Evolutionary conservation across 352 stramenopile genomes (phyloP).

Genomic region (Globisporangium sylvaticum): DNA sequence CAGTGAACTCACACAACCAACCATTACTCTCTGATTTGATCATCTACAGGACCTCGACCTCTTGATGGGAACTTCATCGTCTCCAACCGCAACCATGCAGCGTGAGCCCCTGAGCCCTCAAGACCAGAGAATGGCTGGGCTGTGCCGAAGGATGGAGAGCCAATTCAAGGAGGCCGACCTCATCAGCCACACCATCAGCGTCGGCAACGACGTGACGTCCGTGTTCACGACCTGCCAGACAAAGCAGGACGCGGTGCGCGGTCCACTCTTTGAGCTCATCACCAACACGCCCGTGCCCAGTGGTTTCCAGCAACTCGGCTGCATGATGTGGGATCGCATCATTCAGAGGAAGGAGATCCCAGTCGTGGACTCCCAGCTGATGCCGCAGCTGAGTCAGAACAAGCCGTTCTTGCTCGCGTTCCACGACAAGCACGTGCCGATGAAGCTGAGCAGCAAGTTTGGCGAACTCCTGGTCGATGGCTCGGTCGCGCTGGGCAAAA

Average conservation of each 20-base stretch:
- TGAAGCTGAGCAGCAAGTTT: neutral
- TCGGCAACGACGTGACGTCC: neutral
- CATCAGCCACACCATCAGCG: neutral
- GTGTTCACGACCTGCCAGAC: conserved; percentile 7
- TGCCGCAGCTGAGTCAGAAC: too few relatives aligned
- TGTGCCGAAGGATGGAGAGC: conserved; percentile 2
- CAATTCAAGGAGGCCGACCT: conserved; percentile 1
- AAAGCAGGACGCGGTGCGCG: neutral
- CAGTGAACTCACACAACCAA: neutral
- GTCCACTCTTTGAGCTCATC: conserved; percentile 8
- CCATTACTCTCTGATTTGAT: neutral
- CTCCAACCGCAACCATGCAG: neutral
- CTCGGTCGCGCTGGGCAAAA: neutral
- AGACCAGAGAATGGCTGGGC: neutral
- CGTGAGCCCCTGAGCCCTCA: neutral
- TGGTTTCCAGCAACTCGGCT: neutral
- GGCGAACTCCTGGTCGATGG: neutral
- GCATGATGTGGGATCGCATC: conserved; percentile 4
- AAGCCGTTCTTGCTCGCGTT: neutral
- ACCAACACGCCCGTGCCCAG: conserved; percentile 11
- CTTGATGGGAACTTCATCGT: neutral
- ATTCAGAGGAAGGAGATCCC: neutral
- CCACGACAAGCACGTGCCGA: conserved; percentile 1
- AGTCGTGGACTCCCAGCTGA: neutral
- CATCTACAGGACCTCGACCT: neutral